Evolutionary conservation across 441 rosid species (phyloP), one percentile per base, ranked within the genome.

Genomic region (Populus trichocarpa): DNA sequence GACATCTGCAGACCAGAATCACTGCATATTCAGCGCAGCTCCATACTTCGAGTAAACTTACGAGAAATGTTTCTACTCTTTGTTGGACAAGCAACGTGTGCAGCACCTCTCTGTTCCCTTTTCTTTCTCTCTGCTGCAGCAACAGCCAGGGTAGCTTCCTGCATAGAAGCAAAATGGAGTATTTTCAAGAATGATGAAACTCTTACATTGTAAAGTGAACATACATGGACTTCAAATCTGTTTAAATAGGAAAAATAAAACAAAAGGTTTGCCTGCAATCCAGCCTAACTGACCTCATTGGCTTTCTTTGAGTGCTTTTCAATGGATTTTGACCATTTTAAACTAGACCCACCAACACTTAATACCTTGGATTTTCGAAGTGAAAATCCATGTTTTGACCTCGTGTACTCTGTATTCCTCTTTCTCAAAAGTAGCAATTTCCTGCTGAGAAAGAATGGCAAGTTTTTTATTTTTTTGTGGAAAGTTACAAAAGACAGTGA

Each of bases 271-370:
- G 38, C 46, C 53, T 69, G 72, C 67, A 61, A 16, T 64, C 70
- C 63, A 73, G 77, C 75, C 33, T 25, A 69, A 82, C 92, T 81
- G 79, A 96, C 99, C 99, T 94, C 96, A 82, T 88, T 93, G 79
- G 89, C 98, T 87, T 91, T 91, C 91, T 90, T 93, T 32, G 97
- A 90, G 79, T 69, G 88, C 79, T 85, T 90, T 84, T 94, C 98
- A 70, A 94, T 90, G 79, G 99, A 94, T 87, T 94, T 89, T 77
- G 98, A 96, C 99, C 98, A 96, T 86, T 94, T 96, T 84, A 96
- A 88, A 87, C 92, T 93, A 69, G 96, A 84, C 68, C 99, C 97
- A 50, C 93, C 97, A 80, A 96, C 88, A 85, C 98, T 90, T 80
- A 92, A 79, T 33, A 96, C 98, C 90, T 96, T 93, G 69, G 98